These are phyloP conservation scores for Spathaspora sp. DNA, from an alignment of 1,139 yeast species.

Conservation along the genomic window DNA sequence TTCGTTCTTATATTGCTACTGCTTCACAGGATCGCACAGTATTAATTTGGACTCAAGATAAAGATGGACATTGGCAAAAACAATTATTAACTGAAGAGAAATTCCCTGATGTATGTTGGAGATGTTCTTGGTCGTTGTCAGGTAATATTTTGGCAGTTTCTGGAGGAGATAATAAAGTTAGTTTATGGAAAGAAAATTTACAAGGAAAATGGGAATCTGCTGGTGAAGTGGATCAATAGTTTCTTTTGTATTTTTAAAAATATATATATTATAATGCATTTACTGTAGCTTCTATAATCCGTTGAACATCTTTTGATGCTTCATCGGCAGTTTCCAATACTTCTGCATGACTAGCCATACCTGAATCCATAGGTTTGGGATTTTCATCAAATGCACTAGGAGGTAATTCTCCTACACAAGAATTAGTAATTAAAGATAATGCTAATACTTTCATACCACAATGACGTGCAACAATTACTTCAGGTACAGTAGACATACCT, in stretches of 20 bases:
- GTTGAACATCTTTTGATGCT: constrained; percentile 80
- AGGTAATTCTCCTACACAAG: constrained; percentile 73
- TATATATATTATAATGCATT: constrained; percentile 23
- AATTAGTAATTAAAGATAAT: constrained; percentile 81
- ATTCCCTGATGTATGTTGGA: constrained; percentile 97
- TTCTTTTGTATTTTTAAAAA: not conserved
- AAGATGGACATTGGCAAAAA: constrained; percentile 76
- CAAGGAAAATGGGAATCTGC: constrained; percentile 97
- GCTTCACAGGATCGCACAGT: constrained; percentile 97
- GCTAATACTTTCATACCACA: constrained; percentile 81
- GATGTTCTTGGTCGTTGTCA: constrained; percentile 95
- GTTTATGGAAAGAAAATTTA: constrained; percentile 93
- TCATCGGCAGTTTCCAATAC: constrained; percentile 79
- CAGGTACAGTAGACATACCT: constrained; percentile 98
- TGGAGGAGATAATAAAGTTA: constrained; percentile 94
- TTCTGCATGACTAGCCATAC: constrained; percentile 88
- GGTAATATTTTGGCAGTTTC: constrained; percentile 95
- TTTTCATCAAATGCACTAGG: constrained; percentile 65
- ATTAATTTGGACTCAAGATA: constrained; percentile 83
- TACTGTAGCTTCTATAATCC: constrained; percentile 63
- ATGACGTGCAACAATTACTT: constrained; percentile 89
- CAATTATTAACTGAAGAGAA: constrained; percentile 71
- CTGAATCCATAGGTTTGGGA: constrained; percentile 58
- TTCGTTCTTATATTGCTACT: constrained; percentile 91
- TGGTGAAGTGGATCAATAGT: constrained; percentile 84